Evolutionary conservation across 2,329 filamentous ascomycete genomes (phyloP), one percentile per base, ranked within the genome.

Genomic region (Chaetomiaceae sp.): DNA sequence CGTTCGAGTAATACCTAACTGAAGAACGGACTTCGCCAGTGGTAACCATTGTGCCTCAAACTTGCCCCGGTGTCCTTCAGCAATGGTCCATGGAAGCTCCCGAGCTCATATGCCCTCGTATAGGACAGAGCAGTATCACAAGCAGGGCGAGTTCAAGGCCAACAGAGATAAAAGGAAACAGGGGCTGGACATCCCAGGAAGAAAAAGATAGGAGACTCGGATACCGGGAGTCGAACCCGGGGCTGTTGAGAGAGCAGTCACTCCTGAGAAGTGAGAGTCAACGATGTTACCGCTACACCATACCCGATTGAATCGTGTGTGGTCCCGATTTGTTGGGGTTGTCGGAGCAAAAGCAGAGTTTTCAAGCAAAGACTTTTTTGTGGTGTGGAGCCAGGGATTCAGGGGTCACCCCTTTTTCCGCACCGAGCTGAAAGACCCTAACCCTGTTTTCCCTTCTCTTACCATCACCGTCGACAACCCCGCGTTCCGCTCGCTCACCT

Each of bases 191-290:
- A 20, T 6, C 1, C 17, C n/a, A 2, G 15, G 4, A 51, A 9
- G 22, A 34, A 37, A 29, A 29, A 44, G n/a, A 17, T 4, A 29
- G n/a, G 33, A 39, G 42, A 51, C 54, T 57, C 54, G 54, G 54
- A 57, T 57, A 57, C 54, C 46, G 54, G 54, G 54, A 57, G 51
- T 57, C 54, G 54, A 57, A 57, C 54, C 54, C 51, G 40, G 54
- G 49, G 54, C 54, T 56, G 49, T 51, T 55, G 53, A 55, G 54
- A 48, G 47, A 55, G 40, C 52, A 54, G 46, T 51, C 54, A 50
- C 44, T 49, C 19, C 43, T 54, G 45, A 34, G 53, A 43, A 55
- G 44, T 56, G 54, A 56, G 54, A 56, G 54, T 56, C 54, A 53
- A 48, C 49, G 49, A 56, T 56, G 54, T 56, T 56, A 50, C 54